Percentiles rank a stretch among this genome's conserved stretches.
These are phyloP conservation scores for Cenchrus fungigraminus DNA, from an alignment of 176 grass and related monocot genomes.

Conservation along the genomic window DNA sequence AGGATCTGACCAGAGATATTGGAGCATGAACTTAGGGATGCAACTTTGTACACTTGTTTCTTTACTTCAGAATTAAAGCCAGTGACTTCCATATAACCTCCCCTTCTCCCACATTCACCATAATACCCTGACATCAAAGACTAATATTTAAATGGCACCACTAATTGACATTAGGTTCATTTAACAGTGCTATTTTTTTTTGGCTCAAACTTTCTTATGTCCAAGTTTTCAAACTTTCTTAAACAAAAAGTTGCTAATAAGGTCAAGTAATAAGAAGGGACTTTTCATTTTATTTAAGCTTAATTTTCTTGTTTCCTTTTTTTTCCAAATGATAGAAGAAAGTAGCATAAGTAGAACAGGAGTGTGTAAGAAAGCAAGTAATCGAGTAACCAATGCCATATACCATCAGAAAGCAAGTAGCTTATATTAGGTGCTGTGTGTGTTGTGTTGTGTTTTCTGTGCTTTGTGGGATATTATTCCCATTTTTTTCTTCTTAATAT, in stretches of 20 bases:
- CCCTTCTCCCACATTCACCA: conserved; percentile 74
- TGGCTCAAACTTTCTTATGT: not conserved
- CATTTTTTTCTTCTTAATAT: too few species aligned
- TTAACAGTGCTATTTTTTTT: not conserved
- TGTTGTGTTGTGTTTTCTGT: too few species aligned
- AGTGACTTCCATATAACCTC: conserved; percentile 76
- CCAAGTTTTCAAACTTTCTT: not conserved
- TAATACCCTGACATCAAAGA: conserved; percentile 51
- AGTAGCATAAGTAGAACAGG: not conserved
- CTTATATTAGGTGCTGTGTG: too few species aligned
- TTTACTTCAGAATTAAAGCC: conserved; percentile 53
- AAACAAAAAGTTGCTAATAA: not conserved
- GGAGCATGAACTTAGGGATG: conserved; percentile 67
- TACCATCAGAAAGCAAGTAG: conserved; percentile 64
- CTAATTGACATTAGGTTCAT: not conserved
- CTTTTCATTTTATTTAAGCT: not conserved
- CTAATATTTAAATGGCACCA: not conserved
- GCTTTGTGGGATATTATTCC: too few species aligned
- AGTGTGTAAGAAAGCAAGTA: conserved; percentile 31
- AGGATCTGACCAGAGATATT: conserved; percentile 68
- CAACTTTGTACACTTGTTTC: conserved; percentile 74
- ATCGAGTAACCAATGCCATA: not conserved
- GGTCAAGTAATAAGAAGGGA: not conserved
- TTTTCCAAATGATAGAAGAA: not conserved
- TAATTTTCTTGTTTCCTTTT: conserved; percentile 7